phyloP scores from a whole-genome alignment of 2,329 filamentous ascomycete genomes.

The Cadophora gregata region DNA sequence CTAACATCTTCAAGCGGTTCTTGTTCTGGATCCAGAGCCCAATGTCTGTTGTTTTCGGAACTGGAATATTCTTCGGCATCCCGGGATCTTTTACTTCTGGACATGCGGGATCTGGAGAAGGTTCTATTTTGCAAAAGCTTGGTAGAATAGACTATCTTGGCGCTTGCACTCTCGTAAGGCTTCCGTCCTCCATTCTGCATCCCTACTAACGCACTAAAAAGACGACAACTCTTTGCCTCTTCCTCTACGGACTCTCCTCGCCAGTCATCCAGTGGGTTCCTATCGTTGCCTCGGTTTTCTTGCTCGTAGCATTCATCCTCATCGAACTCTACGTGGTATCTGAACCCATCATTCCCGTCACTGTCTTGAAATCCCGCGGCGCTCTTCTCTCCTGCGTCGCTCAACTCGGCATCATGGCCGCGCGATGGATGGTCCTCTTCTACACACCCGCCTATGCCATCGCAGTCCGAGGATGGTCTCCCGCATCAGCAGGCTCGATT shows the following conservation, averaged over 20 bases:
- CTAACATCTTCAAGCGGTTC: constrained; percentile 59
- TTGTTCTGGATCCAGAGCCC: constrained; percentile 78
- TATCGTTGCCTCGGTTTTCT: constrained; percentile 62
- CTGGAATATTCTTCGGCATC: constrained; percentile 68
- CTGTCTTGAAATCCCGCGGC: constrained; percentile 71
- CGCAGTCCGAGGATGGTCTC: constrained; percentile 72
- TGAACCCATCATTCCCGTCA: constrained; percentile 78
- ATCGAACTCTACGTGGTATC: constrained; percentile 67
- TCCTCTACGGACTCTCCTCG: constrained; percentile 74
- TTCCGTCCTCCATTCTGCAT: not conserved
- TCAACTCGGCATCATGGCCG: constrained; percentile 79
- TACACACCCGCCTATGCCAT: constrained; percentile 82
- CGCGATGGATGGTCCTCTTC: constrained; percentile 81
- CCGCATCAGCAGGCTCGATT: constrained; percentile 74
- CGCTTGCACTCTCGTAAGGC: constrained; percentile 65
- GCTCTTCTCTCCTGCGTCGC: constrained; percentile 76
- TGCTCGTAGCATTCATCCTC: constrained; percentile 60
- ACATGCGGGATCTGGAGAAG: constrained; percentile 45
- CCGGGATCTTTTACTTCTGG: constrained; percentile 53
- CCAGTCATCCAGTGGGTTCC: constrained; percentile 64
- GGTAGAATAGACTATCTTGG: constrained; percentile 77
- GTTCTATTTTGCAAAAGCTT: constrained; percentile 59
- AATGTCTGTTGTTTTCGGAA: constrained; percentile 63
- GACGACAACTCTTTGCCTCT: constrained; percentile 69
- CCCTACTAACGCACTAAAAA: constrained; percentile 45